Base-by-base conservation (phyloP, 805 yeast species). In the Candida gorgasii region DNA sequence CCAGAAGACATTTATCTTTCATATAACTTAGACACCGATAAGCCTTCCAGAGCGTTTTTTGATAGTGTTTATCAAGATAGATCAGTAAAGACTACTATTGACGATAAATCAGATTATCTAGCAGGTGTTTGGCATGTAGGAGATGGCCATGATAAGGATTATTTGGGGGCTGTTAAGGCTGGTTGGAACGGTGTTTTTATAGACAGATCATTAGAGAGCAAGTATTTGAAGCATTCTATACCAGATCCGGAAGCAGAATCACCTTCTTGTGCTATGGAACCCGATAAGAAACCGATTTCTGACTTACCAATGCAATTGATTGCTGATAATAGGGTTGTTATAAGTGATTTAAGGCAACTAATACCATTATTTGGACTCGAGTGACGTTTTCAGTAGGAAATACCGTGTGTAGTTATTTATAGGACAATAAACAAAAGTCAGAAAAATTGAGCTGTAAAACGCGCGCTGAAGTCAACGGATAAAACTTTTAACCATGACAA, bases 111-210 rank as follows among this genome's bases (percentile, higher is more conserved):
- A 8, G 47, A 52, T 9, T 44, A 39, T 19, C 42, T 62, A 14
- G 54, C 52, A 18, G 54, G 49, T 13, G 51, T 53, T 37, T 83
- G 86, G 86, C 92, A 84, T 55, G 62, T 83, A 36, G 92, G 92
- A 0, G 90, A 84, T 54, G 79, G 76, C 48, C 57, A 69, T 27
- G 61, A 60, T 6, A 77, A 78, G 39, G 92, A 84, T 55, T 65
- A 76, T 42, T 52, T 64, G 11, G 84, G 81, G 2, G 69, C 82
- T 0, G 57, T 64, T 13, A 57, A 59, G 18, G 72, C 82, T 1
- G 89, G 89, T 0, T 77, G 88, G 79, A 79, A 77, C 40, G 80
- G 84, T 4, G 62, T 84, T 0, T 59, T 77, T 17, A 42, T 82
- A 3, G 85, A 81, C 52, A 65, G 86, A 50, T 46, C 52, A 7